Conservation (phyloP, 176 grass and related monocot species). For the Puya raimondii region DNA sequence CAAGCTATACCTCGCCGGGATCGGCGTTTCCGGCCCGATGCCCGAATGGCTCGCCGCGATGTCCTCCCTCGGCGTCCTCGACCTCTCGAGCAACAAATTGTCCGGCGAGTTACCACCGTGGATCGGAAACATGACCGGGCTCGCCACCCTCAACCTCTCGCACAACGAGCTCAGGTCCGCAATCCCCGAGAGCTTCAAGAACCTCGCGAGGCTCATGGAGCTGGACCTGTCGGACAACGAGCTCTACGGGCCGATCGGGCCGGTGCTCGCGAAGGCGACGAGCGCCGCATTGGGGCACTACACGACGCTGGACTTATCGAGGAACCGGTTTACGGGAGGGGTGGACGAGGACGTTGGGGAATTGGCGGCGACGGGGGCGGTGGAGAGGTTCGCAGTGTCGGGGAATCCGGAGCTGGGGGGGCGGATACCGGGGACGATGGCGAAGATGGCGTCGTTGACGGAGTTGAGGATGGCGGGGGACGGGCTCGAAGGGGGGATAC, state of each 20-base stretch:
- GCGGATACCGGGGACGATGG: slow-evolving; percentile 28
- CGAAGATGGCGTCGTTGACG: slow-evolving; percentile 26
- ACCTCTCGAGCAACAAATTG: slow-evolving; percentile 33
- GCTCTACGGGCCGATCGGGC: slow-evolving; percentile 17
- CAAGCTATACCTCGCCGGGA: slow-evolving; percentile 27
- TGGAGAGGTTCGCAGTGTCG: slow-evolving; percentile 30
- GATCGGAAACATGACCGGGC: slow-evolving; percentile 35
- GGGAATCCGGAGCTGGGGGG: slow-evolving; percentile 28
- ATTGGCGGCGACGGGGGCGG: slow-evolving; percentile 23
- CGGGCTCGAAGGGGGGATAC: slow-evolving; percentile 30
- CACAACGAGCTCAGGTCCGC: slow-evolving; percentile 18
- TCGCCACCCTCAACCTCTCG: slow-evolving; percentile 40
- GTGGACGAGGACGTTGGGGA: slow-evolving; percentile 30
- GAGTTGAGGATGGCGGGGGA: slow-evolving; percentile 27
- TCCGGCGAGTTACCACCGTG: slow-evolving; percentile 28
- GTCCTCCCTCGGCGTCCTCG: slow-evolving; percentile 25
- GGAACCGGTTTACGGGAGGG: slow-evolving; percentile 25
- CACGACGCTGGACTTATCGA: slow-evolving; percentile 33
- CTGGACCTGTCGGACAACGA: slow-evolving; percentile 36
- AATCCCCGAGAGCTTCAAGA: slow-evolving; percentile 36
- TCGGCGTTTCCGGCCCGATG: slow-evolving; percentile 25
- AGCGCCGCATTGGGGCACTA: slow-evolving; percentile 33
- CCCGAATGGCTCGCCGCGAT: slow-evolving; percentile 25
- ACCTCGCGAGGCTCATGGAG: slow-evolving; percentile 40
- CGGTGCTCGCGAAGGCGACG: slow-evolving; percentile 33